Percentiles rank a stretch among this genome's conserved stretches.
Conservation (phyloP, 106 monocot species). For the Platanthera guangdongensis region DNA sequence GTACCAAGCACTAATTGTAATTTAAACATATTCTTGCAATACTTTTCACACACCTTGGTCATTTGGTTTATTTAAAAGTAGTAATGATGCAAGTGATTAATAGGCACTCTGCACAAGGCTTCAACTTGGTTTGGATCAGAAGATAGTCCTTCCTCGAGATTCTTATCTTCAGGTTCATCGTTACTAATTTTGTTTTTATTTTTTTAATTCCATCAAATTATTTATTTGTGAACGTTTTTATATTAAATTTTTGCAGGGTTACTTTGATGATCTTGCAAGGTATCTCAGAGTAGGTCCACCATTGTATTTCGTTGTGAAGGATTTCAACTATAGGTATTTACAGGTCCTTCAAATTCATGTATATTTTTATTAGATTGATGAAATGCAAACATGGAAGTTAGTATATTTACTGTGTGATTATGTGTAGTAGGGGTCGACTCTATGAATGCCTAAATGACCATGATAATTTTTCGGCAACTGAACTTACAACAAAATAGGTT, state of each 20-base stretch:
- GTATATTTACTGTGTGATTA: background rate
- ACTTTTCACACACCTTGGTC: background rate
- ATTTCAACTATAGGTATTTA: constrained; percentile 86
- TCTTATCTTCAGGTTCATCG: constrained; percentile 87
- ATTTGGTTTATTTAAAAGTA: background rate
- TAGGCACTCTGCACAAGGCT: constrained; percentile 72
- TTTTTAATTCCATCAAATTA: background rate
- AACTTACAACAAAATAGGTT: too few relatives aligned
- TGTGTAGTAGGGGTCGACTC: background rate
- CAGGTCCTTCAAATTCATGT: background rate
- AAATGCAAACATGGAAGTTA: background rate
- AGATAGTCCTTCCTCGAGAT: constrained; percentile 78
- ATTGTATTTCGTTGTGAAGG: constrained; percentile 88
- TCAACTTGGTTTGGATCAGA: constrained; percentile 89
- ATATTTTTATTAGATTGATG: background rate
- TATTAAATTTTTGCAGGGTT: constrained; percentile 23
- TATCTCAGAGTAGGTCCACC: constrained; percentile 93
- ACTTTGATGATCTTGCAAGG: constrained; percentile 73
- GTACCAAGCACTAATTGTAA: background rate
- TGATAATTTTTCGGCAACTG: too few relatives aligned
- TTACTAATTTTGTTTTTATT: background rate
- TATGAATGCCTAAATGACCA: too few relatives aligned
- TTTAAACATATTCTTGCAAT: background rate
- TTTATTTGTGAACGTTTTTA: background rate
- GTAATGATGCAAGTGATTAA: background rate